These are phyloP conservation scores for Psilocybe tampanensis DNA, from an alignment of 768 basidiomycete species.

Conservation along the genomic window DNA sequence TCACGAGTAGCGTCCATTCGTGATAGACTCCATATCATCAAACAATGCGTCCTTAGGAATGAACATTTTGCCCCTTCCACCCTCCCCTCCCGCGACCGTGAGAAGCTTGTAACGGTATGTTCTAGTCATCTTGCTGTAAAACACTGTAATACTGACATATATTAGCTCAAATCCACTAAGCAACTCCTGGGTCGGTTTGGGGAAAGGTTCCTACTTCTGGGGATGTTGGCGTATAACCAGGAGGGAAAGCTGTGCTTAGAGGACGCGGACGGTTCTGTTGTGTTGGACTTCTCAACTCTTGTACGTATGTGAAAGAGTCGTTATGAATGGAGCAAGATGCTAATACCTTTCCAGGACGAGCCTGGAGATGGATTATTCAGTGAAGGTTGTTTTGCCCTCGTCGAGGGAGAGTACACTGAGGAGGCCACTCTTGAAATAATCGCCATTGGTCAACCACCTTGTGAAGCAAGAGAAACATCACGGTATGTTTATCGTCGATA, in stretches of 20 bases:
- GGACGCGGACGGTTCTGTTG: constrained; percentile 90
- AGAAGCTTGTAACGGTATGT: constrained; percentile 84
- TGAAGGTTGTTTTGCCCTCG: constrained; percentile 92
- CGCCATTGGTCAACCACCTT: constrained; percentile 97
- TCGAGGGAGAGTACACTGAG: constrained; percentile 96
- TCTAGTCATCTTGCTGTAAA: background rate
- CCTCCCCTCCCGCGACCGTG: constrained; percentile 84
- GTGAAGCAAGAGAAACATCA: constrained; percentile 84
- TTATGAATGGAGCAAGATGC: background rate
- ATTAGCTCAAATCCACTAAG: constrained; percentile 90
- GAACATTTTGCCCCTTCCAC: constrained; percentile 98
- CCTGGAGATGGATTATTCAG: constrained; percentile 96
- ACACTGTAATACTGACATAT: background rate
- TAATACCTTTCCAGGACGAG: constrained; percentile 53
- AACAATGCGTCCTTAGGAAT: constrained; percentile 90
- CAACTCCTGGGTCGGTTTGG: constrained; percentile 91
- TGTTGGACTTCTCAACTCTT: constrained; percentile 84
- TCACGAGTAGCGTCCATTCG: constrained; percentile 79
- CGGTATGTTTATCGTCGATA: constrained; percentile 48
- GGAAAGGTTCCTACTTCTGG: constrained; percentile 89
- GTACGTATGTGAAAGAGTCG: constrained; percentile 47
- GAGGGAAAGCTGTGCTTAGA: constrained; percentile 92
- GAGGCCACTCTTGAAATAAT: constrained; percentile 87
- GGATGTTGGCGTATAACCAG: constrained; percentile 88
- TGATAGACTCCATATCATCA: constrained; percentile 88